Evolutionary conservation across 2,329 filamentous ascomycete genomes (phyloP).

Genomic region (Arthroderma sp.): DNA sequence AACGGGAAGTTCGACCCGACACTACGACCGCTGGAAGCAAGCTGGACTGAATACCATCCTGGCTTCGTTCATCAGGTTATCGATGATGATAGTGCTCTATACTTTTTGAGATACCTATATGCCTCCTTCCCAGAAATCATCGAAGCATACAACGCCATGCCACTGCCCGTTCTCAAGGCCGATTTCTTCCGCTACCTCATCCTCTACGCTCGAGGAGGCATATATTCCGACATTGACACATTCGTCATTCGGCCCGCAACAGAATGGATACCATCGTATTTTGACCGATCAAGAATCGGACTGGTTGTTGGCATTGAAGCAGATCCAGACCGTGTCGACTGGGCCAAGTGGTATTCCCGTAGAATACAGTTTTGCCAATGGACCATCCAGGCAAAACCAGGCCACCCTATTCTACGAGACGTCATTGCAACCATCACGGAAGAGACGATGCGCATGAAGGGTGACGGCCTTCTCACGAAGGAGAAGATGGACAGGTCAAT

Average conservation of each 20-base stretch:
- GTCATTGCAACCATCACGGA: conserved; percentile 77
- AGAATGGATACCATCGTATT: conserved; percentile 72
- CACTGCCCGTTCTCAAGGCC: conserved; percentile 62
- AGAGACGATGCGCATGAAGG: conserved; percentile 64
- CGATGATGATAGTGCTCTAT: conserved; percentile 72
- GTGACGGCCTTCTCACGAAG: conserved; percentile 49
- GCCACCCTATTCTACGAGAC: conserved; percentile 81
- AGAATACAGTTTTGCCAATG: conserved; percentile 98
- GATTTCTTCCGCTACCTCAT: conserved; percentile 69
- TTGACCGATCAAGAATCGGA: conserved; percentile 67
- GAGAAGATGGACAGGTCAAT: conserved; percentile 58
- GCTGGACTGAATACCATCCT: conserved; percentile 78
- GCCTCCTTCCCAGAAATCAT: conserved; percentile 67
- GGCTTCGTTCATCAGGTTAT: conserved; percentile 94
- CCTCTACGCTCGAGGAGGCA: conserved; percentile 62
- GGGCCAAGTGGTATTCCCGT: conserved; percentile 90
- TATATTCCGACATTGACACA: conserved; percentile 92
- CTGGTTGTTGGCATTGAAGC: conserved; percentile 92
- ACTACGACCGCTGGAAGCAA: conserved; percentile 74
- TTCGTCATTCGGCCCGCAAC: conserved; percentile 67
- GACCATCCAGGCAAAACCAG: conserved; percentile 93
- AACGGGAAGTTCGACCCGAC: conserved; percentile 60
- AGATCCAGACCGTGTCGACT: conserved; percentile 83
- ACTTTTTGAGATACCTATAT: conserved; percentile 77
- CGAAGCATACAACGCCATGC: conserved; percentile 62